These are phyloP conservation scores for Psophocarpus tetragonolobus DNA, from an alignment of 306 rosid species.

Conservation along the genomic window DNA sequence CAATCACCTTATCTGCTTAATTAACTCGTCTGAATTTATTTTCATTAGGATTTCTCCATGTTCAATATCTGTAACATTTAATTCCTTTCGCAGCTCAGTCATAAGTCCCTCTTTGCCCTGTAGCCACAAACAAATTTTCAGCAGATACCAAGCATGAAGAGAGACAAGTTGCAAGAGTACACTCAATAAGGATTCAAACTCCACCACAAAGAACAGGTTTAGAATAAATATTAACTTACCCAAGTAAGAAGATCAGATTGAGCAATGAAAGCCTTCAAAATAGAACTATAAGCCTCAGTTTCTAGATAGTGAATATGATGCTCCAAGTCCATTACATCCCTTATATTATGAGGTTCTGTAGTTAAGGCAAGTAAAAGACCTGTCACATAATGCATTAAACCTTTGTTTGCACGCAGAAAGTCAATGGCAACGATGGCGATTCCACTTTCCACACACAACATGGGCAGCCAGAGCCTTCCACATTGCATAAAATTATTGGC, in stretches of 20 bases:
- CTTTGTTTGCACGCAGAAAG: conserved; percentile 2
- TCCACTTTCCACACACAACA: conserved; percentile 18
- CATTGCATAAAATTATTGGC: background rate
- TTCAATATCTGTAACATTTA: conserved; percentile 45
- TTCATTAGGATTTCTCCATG: conserved; percentile 41
- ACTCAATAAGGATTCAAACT: conserved; percentile 6
- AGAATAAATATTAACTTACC: conserved; percentile 35
- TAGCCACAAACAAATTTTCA: conserved; percentile 9
- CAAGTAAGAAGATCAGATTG: conserved; percentile 52
- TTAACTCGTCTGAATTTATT: conserved; percentile 36
- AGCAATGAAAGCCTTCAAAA: conserved; percentile 51
- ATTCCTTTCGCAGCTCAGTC: conserved; percentile 53
- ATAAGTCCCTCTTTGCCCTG: conserved; percentile 51
- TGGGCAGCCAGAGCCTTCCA: background rate
- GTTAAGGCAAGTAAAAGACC: conserved; percentile 29
- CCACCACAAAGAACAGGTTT: background rate
- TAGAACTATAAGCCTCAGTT: conserved; percentile 43
- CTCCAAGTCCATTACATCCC: conserved; percentile 33
- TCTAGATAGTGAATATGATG: conserved; percentile 44
- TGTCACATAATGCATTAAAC: conserved; percentile 13
- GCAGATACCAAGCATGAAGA: background rate
- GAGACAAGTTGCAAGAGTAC: background rate
- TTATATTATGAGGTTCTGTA: conserved; percentile 39
- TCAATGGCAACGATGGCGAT: background rate
- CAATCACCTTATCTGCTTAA: conserved; percentile 46